A percentile compares a stretch with the other conserved stretches of the same genome.
Evolutionary conservation across 306 rosid species (phyloP).

Genomic region (Calophaca sinica): DNA sequence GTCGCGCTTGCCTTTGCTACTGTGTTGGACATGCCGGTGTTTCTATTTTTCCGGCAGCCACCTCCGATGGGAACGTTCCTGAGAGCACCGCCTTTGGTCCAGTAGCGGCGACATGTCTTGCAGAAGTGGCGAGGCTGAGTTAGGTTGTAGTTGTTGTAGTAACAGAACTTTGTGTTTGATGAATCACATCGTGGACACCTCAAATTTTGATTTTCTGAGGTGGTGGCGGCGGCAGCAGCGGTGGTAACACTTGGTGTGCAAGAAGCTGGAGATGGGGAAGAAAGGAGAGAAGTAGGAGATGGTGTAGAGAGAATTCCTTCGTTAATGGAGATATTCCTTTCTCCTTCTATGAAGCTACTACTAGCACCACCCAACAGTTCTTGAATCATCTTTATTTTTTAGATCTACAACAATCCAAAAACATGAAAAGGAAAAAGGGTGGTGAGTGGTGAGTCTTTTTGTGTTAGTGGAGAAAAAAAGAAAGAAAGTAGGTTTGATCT

Average conservation of each 20-base stretch:
- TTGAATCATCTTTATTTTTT: slow-evolving; percentile 77
- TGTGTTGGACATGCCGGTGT: slow-evolving; percentile 41
- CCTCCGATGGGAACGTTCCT: slow-evolving; percentile 39
- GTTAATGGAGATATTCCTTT: slow-evolving; percentile 60
- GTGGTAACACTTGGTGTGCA: background rate
- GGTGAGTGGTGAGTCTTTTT: slow-evolving; percentile 56
- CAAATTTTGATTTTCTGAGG: slow-evolving; percentile 65
- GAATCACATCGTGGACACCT: slow-evolving; percentile 57
- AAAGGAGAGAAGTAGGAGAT: slow-evolving; percentile 45
- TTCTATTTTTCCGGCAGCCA: slow-evolving; percentile 61
- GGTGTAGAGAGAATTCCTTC: slow-evolving; percentile 42
- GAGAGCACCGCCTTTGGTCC: slow-evolving; percentile 48
- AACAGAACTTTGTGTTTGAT: slow-evolving; percentile 85
- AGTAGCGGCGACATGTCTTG: slow-evolving; percentile 93
- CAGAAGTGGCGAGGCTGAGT: slow-evolving; percentile 97
- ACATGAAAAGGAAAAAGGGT: slow-evolving; percentile 59
- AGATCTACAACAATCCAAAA: slow-evolving; percentile 83
- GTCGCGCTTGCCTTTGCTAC: slow-evolving; percentile 44
- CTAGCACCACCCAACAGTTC: slow-evolving; percentile 74
- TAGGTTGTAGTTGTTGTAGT: slow-evolving; percentile 62
- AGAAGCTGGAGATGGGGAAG: slow-evolving; percentile 13
- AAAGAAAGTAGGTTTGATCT: slow-evolving; percentile 57
- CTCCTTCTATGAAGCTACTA: slow-evolving; percentile 44
- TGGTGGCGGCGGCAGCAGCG: slow-evolving; percentile 29
- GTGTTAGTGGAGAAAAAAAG: slow-evolving; percentile 68